Evolutionary conservation across 2,329 filamentous ascomycete species (phyloP).

Genomic region (Aureobasidium pullulans): DNA sequence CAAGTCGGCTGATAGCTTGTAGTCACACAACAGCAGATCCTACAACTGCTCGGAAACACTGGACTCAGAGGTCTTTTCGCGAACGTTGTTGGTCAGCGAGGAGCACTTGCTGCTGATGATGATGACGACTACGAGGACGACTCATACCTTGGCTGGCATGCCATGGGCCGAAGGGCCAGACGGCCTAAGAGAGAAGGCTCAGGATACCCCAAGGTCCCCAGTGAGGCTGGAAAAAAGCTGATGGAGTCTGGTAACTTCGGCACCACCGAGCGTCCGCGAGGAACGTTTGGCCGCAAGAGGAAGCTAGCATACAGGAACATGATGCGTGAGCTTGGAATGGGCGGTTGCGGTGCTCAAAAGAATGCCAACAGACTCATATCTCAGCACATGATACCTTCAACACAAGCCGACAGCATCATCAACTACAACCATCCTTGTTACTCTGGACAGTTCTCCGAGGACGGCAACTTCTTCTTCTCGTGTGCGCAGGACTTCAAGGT

Average conservation of each 20-base stretch:
- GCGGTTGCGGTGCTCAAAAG: constrained; percentile 49
- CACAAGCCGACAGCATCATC: constrained; percentile 75
- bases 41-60: constrained; percentile 47
- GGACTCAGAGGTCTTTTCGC: constrained; percentile 48
- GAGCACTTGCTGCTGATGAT: constrained; percentile 23
- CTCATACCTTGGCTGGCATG: constrained; percentile 30
- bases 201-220: constrained; percentile 77
- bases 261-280: constrained; percentile 44
- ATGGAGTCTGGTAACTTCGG: constrained; percentile 83
- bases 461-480: constrained; percentile 94
- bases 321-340: constrained; percentile 73
- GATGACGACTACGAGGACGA: constrained; percentile 37
- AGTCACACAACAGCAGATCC: constrained; percentile 44
- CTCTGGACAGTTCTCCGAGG: constrained; percentile 91
- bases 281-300: constrained; percentile 45
- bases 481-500: constrained; percentile 90
- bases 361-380: constrained; percentile 57
- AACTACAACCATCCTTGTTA: constrained; percentile 83
- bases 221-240: constrained; percentile 63
- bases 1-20: constrained; percentile 18
- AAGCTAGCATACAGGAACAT: constrained; percentile 63
- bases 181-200: constrained; percentile 38
- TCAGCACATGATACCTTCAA: constrained; percentile 68
- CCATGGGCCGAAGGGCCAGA: constrained; percentile 37
- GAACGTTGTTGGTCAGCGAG: constrained; percentile 22